Conservation (phyloP, 176 grass and related monocot genomes). For the Areca catechu region DNA sequence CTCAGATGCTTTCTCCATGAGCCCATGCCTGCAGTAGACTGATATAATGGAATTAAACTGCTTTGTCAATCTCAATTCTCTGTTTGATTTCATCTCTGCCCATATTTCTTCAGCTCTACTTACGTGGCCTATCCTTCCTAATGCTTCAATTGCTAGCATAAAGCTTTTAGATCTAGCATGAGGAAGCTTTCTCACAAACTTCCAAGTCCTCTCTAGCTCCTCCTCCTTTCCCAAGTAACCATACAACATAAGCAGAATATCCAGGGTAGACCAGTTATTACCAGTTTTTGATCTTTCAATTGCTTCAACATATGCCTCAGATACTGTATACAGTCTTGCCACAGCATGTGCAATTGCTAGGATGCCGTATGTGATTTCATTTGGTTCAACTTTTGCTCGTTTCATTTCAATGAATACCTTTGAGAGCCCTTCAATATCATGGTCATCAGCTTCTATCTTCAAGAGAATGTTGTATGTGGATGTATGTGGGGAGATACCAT, state of each 20-base stretch:
- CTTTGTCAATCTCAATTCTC: slow-evolving; percentile 38
- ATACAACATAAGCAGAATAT: slow-evolving; percentile 80
- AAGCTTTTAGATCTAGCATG: slow-evolving; percentile 65
- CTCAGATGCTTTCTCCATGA: slow-evolving; percentile 58
- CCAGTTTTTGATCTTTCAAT: slow-evolving; percentile 62
- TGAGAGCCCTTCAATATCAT: slow-evolving; percentile 71
- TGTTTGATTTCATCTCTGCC: slow-evolving; percentile 44
- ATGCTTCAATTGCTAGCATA: slow-evolving; percentile 77
- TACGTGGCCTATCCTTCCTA: slow-evolving; percentile 49
- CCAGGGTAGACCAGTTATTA: slow-evolving; percentile 86
- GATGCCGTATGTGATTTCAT: slow-evolving; percentile 89
- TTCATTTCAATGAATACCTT: slow-evolving; percentile 80
- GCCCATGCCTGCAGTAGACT: slow-evolving; percentile 66
- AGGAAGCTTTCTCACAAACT: slow-evolving; percentile 51
- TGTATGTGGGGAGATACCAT: slow-evolving; percentile 45
- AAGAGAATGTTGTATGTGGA: slow-evolving; percentile 91
- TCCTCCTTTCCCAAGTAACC: slow-evolving; percentile 63
- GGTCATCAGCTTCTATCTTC: slow-evolving; percentile 82
- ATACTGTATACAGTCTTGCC: slow-evolving; percentile 69
- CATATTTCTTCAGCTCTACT: slow-evolving; percentile 63
- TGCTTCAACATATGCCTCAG: slow-evolving; percentile 70
- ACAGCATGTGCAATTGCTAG: slow-evolving; percentile 78
- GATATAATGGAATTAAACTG: slow-evolving; percentile 86
- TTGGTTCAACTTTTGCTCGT: slow-evolving; percentile 65
- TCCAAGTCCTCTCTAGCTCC: slow-evolving; percentile 63